Evolutionary conservation across 768 basidiomycete species (phyloP).

Genomic region (Boletus reticuloceps): DNA sequence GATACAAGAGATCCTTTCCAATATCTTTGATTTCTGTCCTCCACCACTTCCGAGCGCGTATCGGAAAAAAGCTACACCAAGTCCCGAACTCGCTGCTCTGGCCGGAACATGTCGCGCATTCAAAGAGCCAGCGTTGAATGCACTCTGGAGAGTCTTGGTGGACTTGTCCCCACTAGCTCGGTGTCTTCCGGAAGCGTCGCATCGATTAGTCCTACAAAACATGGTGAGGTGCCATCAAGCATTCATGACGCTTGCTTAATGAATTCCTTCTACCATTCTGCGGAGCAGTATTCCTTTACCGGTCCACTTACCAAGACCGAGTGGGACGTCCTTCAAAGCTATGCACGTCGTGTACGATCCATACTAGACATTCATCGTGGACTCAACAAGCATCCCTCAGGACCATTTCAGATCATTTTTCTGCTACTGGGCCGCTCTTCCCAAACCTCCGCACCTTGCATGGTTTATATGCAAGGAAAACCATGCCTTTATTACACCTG

Average conservation of each 20-base stretch:
- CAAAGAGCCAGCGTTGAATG: background rate
- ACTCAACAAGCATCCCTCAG: background rate
- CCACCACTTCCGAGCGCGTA: background rate
- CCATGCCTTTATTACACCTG: background rate
- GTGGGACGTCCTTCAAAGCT: background rate
- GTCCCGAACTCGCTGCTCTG: background rate
- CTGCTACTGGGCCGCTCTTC: background rate
- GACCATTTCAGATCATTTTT: background rate
- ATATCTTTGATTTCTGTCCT: too few species aligned
- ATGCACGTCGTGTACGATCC: background rate
- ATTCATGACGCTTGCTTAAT: background rate
- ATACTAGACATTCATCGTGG: background rate
- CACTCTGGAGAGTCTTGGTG: background rate
- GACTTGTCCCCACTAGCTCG: background rate
- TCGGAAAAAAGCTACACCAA: too few species aligned
- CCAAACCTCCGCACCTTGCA: background rate
- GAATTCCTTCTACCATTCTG: background rate
- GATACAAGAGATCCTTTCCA: too few species aligned
- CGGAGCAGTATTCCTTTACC: background rate
- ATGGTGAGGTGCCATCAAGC: background rate
- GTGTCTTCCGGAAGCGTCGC: background rate
- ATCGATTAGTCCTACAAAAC: background rate
- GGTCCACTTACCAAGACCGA: background rate
- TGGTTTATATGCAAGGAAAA: background rate
- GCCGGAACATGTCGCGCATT: constrained; percentile 1